Evolutionary conservation across 352 stramenopile genomes (phyloP), one percentile per base, ranked within the genome.

Genomic region (Chrysophaeum taylorii): DNA sequence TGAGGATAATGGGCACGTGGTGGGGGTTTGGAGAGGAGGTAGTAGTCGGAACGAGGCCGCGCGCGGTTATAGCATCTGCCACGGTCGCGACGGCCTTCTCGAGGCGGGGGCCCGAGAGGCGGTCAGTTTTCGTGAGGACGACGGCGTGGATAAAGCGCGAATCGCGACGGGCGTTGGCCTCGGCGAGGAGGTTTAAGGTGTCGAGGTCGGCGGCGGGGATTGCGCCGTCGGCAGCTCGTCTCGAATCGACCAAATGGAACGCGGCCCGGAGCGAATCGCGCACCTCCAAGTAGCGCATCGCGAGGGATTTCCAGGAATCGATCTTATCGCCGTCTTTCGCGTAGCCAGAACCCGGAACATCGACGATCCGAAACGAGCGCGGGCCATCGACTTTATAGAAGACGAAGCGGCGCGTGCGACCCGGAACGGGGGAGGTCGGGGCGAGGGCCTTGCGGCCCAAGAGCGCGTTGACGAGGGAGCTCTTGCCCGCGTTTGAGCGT

Each of bases 401-500:
- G 57, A 27, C 7, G 45, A 66, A 71, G 36, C 53, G 41, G 12
- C 57, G 57, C 31, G 57, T 66, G 12, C 27, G 15, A 23, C 57
- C 57, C 12, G 57, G 57, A 9, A 45, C 35, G 1, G 57, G 33
- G 16, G 35, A 48, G 9, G 57, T 48, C 12, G 57, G 57, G 7
- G 68, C 68, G 16, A 72, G 52, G 2, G 21, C 21, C 0, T 64
- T 67, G 2, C 37, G 36, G 9, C 43, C 43, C 23, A 53, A 23
- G 15, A 72, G 68, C 1, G 25, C 16, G 50, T 72, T 72, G 41
- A 38, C 57, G 31, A 72, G 50, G 7, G 68, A 72, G 0, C 25
- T 52, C 37, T 72, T 72, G 52, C 68, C 68, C 1, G 53, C 68
- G 42, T 72, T 72, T 2, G 18, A 50, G 7, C 66, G 31, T 5